Evolutionary conservation across 2,329 filamentous ascomycete species (phyloP).

Genomic region (Colletotrichum endophyticum): DNA sequence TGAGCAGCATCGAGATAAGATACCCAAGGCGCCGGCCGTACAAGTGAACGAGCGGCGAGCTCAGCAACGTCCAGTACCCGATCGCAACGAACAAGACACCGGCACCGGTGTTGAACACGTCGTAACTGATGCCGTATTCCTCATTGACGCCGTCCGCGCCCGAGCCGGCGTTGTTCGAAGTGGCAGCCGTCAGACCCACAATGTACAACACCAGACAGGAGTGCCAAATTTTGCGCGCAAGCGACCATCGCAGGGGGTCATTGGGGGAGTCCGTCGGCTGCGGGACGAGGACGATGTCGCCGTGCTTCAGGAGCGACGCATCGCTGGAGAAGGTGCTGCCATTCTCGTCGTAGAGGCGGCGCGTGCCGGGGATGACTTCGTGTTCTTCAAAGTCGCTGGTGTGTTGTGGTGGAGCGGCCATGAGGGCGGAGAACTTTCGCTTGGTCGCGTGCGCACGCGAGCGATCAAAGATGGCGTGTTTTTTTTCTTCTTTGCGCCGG

Average conservation of each 20-base stretch:
- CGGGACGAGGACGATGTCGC: constrained; percentile 56
- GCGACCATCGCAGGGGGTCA: constrained; percentile 57
- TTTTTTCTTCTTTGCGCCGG: not conserved
- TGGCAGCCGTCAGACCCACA: constrained; percentile 59
- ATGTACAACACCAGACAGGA: constrained; percentile 56
- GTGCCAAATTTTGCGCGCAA: constrained; percentile 52
- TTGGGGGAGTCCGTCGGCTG: constrained; percentile 57
- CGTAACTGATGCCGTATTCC: constrained; percentile 55
- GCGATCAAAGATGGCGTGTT: not conserved
- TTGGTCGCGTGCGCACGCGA: not conserved
- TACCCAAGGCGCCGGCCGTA: constrained; percentile 62
- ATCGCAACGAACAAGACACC: constrained; percentile 61
- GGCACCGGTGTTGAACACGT: constrained; percentile 59
- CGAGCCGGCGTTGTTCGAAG: constrained; percentile 59
- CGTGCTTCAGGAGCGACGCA: constrained; percentile 25
- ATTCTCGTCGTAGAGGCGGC: constrained; percentile 13
- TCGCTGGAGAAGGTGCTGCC: not conserved
- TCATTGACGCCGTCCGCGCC: constrained; percentile 54
- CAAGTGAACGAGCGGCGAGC: constrained; percentile 56
- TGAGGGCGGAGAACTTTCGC: not conserved
- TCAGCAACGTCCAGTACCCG: constrained; percentile 59
- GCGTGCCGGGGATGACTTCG: constrained; percentile 17
- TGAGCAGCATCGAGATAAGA: constrained; percentile 53
- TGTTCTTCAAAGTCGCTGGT: not conserved
- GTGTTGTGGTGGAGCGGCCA: constrained; percentile 8